Evolutionary conservation across 805 yeast species (phyloP), one percentile per base, ranked within the genome.

Genomic region (Teunomyces funiuensis): DNA sequence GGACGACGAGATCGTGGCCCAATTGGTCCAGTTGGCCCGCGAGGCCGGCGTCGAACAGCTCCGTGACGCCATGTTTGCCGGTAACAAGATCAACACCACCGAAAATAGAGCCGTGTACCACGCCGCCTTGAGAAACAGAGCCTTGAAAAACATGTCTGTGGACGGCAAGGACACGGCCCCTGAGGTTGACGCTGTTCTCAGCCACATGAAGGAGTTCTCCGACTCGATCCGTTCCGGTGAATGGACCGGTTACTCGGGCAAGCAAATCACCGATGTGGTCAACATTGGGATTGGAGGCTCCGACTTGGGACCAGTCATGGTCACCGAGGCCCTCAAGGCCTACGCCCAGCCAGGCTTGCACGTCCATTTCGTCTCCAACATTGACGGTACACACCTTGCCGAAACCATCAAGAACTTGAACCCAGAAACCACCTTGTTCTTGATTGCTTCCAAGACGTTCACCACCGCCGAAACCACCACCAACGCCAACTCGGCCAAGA

Each of bases 231-330:
- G 99, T 70, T 83, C 93, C 36, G 99, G 99, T 58, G 77, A 73
- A 52, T 91, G 98, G 97, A 89, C 80, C 58, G 99, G 99, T 65
- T 91, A 86, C 79, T 83, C 97, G 54, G 98, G 98, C 55, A 88
- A 89, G 79, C 71, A 75, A 56, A 91, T 93, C 71, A 86, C 93
- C 55, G 95, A 88, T 60, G 82, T 93, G 43, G 98, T 93, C 60
- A 93, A 93, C 79, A 88, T 93, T 58, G 99, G 99, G 69, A 93
- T 93, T 63, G 99, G 99, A 64, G 99, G 99, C 55, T 89, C 97
- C 20, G 99, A 93, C 69, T 79, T 93, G 57, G 99, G 99, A 58
- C 99, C 99, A 34, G 98, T 93, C 41, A 93, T 93, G 99, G 98
- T 93, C 57, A 88, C 97, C 48, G 98, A 93, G 74, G 97, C 99